A percentile compares a stretch with the other conserved stretches of the same genome.
Evolutionary conservation across 73 alveolate species (phyloP).

Genomic region (Paramecium caudatum): DNA sequence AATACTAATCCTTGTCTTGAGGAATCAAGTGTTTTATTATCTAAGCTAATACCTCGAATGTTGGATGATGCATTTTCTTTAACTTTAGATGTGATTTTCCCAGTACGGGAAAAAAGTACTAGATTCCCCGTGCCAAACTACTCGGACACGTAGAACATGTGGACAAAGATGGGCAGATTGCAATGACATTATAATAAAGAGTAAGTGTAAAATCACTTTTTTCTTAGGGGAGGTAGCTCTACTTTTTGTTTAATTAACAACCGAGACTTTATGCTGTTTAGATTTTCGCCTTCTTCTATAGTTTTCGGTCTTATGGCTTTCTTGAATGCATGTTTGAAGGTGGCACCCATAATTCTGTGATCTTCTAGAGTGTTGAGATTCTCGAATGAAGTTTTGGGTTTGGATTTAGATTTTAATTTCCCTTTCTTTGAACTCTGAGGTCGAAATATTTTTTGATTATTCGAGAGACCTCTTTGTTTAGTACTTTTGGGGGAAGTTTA

Average conservation of each 20-base stretch:
- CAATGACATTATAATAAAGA: neutral
- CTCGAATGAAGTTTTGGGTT: conserved; percentile 35
- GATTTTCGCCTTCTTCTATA: neutral
- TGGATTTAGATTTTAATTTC: conserved; percentile 23
- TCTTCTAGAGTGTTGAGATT: conserved; percentile 34
- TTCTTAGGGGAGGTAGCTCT: conserved; percentile 44
- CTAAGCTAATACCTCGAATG: conserved; percentile 89
- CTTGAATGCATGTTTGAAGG: neutral
- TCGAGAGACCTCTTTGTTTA: neutral
- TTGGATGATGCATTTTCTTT: conserved; percentile 93
- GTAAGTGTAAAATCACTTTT: conserved; percentile 42
- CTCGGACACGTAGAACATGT: conserved; percentile 44
- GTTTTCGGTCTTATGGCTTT: neutral
- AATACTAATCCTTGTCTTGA: conserved; percentile 95
- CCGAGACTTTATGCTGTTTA: neutral
- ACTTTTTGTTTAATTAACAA: neutral
- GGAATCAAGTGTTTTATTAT: conserved; percentile 85
- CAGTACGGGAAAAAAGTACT: neutral
- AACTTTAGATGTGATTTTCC: conserved; percentile 87
- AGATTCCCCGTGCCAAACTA: conserved; percentile 27
- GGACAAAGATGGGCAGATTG: conserved; percentile 34
- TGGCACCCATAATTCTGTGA: neutral
- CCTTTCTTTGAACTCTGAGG: neutral
- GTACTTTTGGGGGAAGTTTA: neutral
- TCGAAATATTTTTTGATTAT: conserved; percentile 18